A percentile compares a stretch with the other conserved stretches of the same genome.
phyloP scores from a whole-genome alignment of 495 filamentous ascomycete species.

The Friedmanniomyces simplex region DNA sequence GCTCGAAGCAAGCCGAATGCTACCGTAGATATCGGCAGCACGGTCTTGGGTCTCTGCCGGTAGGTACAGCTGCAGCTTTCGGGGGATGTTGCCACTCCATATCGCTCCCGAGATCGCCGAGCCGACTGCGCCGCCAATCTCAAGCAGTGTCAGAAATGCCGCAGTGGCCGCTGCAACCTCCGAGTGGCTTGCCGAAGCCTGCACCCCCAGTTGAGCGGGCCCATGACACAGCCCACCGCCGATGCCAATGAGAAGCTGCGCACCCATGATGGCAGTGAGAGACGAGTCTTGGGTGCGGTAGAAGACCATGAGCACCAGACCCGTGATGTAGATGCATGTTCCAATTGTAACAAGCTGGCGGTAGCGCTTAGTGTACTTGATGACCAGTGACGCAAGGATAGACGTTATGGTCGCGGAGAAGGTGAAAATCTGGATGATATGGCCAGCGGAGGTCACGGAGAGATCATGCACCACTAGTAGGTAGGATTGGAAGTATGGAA shows the following conservation, averaged over 20 bases:
- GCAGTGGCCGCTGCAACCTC: constrained; percentile 60
- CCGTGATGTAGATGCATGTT: constrained; percentile 19
- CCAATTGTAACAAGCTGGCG: constrained; percentile 42
- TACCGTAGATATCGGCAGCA: constrained; percentile 47
- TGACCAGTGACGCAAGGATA: constrained; percentile 49
- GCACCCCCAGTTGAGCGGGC: constrained; percentile 54
- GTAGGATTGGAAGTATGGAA: constrained; percentile 26
- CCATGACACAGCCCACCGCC: constrained; percentile 56
- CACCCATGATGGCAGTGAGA: constrained; percentile 14
- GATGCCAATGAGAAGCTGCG: constrained; percentile 47
- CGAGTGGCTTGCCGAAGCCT: constrained; percentile 52
- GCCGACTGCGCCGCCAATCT: constrained; percentile 60
- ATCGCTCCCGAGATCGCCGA: constrained; percentile 57
- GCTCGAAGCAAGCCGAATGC: constrained; percentile 45
- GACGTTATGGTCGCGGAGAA: constrained; percentile 59
- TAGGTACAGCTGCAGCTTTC: constrained; percentile 46
- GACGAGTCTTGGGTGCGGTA: constrained; percentile 16
- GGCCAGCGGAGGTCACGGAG: constrained; percentile 51
- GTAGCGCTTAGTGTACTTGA: constrained; percentile 53
- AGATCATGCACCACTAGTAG: constrained; percentile 32
- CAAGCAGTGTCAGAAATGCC: constrained; percentile 53
- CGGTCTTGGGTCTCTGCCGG: constrained; percentile 44
- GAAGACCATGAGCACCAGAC: constrained; percentile 23
- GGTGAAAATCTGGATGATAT: constrained; percentile 59
- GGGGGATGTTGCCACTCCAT: constrained; percentile 50